Evolutionary conservation across 331 rosid species (phyloP).

Genomic region (Cydonia oblonga): DNA sequence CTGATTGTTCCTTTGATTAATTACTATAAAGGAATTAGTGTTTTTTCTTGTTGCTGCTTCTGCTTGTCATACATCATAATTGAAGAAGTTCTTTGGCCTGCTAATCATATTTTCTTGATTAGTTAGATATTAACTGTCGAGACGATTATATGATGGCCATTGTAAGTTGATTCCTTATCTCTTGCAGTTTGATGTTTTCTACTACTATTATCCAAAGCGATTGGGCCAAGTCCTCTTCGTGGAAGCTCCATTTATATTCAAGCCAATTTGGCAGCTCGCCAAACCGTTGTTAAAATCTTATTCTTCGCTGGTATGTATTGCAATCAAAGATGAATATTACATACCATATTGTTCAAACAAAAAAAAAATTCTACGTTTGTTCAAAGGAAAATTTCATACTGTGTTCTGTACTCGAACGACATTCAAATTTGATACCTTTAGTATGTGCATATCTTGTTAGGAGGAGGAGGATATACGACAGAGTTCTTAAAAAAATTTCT

Average conservation of each 20-base stretch:
- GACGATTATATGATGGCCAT: not conserved
- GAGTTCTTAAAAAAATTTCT: not conserved
- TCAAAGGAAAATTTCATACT: not conserved
- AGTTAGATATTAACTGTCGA: not conserved
- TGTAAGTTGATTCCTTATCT: not conserved
- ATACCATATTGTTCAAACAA: not conserved
- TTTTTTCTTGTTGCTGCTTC: not conserved
- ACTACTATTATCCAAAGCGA: conserved; percentile 77
- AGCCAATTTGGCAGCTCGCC: conserved; percentile 76
- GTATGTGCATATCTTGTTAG: not conserved
- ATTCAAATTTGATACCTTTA: not conserved
- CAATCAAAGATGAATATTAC: not conserved
- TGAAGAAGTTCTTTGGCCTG: not conserved
- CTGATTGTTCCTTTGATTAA: conserved; percentile 1
- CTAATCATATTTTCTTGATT: not conserved
- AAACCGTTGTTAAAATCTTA: conserved; percentile 77
- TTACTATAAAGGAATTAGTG: not conserved
- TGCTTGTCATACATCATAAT: not conserved
- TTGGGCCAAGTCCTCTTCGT: conserved; percentile 74
- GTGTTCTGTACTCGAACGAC: not conserved
- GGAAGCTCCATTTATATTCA: conserved; percentile 80
- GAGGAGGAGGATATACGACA: not conserved
- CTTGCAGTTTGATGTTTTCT: conserved; percentile 78
- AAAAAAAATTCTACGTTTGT: not conserved
- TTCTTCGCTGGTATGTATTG: conserved; percentile 65